Conservation (phyloP, 306 rosid species). For the Acacia crassicarpa region DNA sequence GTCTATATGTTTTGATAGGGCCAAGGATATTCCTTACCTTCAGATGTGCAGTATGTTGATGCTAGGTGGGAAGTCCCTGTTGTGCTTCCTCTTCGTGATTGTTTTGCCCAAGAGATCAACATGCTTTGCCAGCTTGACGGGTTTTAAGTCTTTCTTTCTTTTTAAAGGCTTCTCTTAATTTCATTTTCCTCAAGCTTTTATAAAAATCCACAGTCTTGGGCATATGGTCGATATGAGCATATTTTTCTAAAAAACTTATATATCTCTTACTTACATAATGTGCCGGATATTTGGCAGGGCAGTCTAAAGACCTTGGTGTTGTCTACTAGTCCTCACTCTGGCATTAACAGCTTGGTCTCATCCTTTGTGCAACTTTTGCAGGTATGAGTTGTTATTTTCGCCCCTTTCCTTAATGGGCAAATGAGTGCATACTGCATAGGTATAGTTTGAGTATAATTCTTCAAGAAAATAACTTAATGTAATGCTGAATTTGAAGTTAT, state of each 20-base stretch:
- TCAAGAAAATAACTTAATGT: background rate
- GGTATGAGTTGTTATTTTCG: slow-evolving; percentile 43
- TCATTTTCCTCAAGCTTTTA: background rate
- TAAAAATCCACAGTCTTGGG: background rate
- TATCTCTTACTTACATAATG: slow-evolving; percentile 29
- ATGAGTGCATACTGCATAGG: background rate
- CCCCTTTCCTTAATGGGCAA: slow-evolving; percentile 9
- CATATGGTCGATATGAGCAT: background rate
- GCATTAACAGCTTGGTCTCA: slow-evolving; percentile 81
- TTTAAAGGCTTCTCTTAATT: background rate
- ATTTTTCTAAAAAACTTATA: background rate
- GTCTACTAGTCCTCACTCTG: slow-evolving; percentile 43
- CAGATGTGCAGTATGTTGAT: slow-evolving; percentile 90
- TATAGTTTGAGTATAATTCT: background rate
- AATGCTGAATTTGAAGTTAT: background rate
- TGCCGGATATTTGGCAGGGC: slow-evolving; percentile 75
- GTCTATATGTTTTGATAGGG: slow-evolving; percentile 57
- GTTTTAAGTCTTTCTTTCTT: slow-evolving; percentile 30
- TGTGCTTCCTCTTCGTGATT: slow-evolving; percentile 89
- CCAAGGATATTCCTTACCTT: slow-evolving; percentile 89
- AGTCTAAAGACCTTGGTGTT: slow-evolving; percentile 71
- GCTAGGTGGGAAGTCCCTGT: slow-evolving; percentile 83
- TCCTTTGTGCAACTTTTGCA: slow-evolving; percentile 83
- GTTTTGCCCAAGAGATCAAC: slow-evolving; percentile 80
- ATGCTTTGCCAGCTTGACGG: slow-evolving; percentile 76